Percentiles rank a stretch among this genome's conserved stretches.
These are phyloP conservation scores for Hibiscus tridactylites DNA, from an alignment of 345 rosid species.

Conservation along the genomic window DNA sequence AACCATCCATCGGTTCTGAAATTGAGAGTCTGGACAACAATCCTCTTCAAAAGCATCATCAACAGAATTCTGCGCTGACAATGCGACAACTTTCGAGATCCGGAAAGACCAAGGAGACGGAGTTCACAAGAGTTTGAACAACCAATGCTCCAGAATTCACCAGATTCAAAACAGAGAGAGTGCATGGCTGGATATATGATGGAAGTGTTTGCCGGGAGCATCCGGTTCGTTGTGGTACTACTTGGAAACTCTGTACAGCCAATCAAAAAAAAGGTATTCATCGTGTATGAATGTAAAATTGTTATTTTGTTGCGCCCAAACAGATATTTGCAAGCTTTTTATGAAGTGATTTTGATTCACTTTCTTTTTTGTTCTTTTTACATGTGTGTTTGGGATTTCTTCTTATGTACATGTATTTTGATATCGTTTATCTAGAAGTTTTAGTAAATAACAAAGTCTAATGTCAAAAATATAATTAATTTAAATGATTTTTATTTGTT, in stretches of 20 bases:
- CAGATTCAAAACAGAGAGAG: not conserved
- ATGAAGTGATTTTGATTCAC: not conserved
- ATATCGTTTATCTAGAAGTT: too few species aligned
- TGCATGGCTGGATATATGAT: slow-evolving; percentile 6
- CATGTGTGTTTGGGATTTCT: too few species aligned
- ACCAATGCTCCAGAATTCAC: slow-evolving; percentile 10
- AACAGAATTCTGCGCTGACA: slow-evolving; percentile 6
- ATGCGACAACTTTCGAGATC: slow-evolving; percentile 9
- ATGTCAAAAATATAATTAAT: too few species aligned
- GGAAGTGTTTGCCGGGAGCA: not conserved
- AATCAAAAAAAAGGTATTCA: not conserved
- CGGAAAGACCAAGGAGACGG: not conserved
- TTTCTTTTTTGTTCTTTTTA: too few species aligned
- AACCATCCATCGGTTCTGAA: slow-evolving; percentile 54
- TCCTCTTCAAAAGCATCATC: slow-evolving; percentile 19
- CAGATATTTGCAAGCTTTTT: not conserved
- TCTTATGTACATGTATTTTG: too few species aligned
- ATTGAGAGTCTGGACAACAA: slow-evolving; percentile 25
- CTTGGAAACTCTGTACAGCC: not conserved
- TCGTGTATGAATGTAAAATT: slow-evolving; percentile 25
- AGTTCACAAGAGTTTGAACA: not conserved
- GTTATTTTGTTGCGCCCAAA: slow-evolving; percentile 5
- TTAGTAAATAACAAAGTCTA: too few species aligned
- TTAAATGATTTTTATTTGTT: too few species aligned
- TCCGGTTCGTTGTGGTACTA: not conserved